These are phyloP conservation scores for Samsoniella hepiali DNA, from an alignment of 2,329 filamentous ascomycete genomes.

Conservation along the genomic window DNA sequence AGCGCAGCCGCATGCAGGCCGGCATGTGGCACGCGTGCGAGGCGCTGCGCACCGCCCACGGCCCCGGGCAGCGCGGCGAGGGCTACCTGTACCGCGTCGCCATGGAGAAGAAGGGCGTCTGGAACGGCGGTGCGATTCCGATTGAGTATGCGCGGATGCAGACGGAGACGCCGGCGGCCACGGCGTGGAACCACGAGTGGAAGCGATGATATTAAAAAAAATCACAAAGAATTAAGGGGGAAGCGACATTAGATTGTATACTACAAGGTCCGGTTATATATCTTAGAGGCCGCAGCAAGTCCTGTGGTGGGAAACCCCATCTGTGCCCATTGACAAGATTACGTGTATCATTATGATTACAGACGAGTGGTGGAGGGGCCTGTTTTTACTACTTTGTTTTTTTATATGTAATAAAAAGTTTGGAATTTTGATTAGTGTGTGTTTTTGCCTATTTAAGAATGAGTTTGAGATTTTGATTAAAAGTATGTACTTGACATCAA, in stretches of 20 bases:
- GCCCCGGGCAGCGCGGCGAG: conserved; percentile 51
- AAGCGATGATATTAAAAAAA: conserved; percentile 50
- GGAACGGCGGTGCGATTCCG: conserved; percentile 68
- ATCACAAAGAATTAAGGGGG: neutral
- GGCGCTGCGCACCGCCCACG: conserved; percentile 63
- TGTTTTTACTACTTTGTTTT: neutral
- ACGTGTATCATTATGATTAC: neutral
- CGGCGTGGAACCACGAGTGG: conserved; percentile 94
- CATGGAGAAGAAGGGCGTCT: conserved; percentile 87
- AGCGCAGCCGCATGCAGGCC: conserved; percentile 76
- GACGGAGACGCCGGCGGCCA: conserved; percentile 74
- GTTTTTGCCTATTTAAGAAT: too few relatives aligned
- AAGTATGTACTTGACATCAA: too few relatives aligned
- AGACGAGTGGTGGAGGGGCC: too few relatives aligned
- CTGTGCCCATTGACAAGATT: neutral
- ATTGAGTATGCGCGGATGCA: conserved; percentile 87
- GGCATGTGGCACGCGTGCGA: conserved; percentile 84
- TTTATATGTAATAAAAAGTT: too few relatives aligned
- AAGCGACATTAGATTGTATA: neutral
- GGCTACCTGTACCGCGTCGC: conserved; percentile 81
- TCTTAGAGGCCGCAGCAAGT: neutral
- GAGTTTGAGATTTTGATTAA: too few relatives aligned
- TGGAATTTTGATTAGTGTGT: too few relatives aligned
- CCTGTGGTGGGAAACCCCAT: neutral
- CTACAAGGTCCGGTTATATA: neutral